These are phyloP conservation scores for Zymoseptoria ardabiliae DNA, from an alignment of 2,329 filamentous ascomycete species.

Conservation along the genomic window DNA sequence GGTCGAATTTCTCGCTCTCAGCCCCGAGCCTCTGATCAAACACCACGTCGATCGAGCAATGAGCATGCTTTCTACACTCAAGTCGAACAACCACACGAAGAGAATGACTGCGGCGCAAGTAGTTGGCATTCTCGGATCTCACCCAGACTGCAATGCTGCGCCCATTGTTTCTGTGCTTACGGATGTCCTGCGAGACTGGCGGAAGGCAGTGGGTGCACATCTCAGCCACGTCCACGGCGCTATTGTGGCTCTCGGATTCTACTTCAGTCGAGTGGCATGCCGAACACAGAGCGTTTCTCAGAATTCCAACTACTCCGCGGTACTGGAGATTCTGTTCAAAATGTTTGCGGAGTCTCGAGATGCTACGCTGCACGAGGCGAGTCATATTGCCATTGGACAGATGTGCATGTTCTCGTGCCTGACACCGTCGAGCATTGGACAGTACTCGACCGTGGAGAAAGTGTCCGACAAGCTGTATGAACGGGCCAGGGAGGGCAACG, in stretches of 20 bases:
- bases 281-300: conserved; percentile 29
- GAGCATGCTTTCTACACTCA: conserved; percentile 53
- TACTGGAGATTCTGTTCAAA: conserved; percentile 41
- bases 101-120: conserved; percentile 61
- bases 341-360: conserved; percentile 51
- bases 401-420: conserved; percentile 53
- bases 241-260: conserved; percentile 51
- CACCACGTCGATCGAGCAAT: conserved; percentile 43
- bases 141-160: conserved; percentile 38
- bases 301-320: conserved; percentile 24
- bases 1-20: conserved; percentile 48
- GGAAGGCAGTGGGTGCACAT: conserved; percentile 52
- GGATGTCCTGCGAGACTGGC: conserved; percentile 41
- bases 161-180: conserved; percentile 35
- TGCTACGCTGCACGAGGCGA: conserved; percentile 49
- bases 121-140: conserved; percentile 69
- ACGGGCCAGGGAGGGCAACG: conserved; percentile 71
- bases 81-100: conserved; percentile 64
- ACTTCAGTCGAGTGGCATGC: conserved; percentile 50
- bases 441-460: conserved; percentile 13
- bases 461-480: conserved; percentile 57
- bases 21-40: conserved; percentile 47
- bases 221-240: conserved; percentile 54
- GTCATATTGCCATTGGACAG: conserved; percentile 53
- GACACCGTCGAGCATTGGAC: conserved; percentile 33